Percentiles rank a stretch among this genome's conserved stretches.
These are phyloP conservation scores for Aureobasidium namibiae DNA, from an alignment of 2,329 filamentous ascomycete genomes.

Conservation along the genomic window DNA sequence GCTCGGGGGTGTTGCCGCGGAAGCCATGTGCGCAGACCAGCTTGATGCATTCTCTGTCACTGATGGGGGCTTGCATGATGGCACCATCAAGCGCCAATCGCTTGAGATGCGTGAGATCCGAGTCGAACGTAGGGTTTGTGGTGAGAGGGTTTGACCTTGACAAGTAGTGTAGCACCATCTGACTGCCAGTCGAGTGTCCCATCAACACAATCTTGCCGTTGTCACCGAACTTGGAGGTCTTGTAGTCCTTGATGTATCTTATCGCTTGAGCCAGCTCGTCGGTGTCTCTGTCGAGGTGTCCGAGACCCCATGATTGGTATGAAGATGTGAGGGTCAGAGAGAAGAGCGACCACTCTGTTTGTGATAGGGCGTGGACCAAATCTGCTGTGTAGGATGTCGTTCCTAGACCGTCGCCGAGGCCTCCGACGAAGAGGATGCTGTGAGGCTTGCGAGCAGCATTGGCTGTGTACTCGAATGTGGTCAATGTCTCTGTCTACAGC, in stretches of 20 bases:
- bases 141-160: constrained; percentile 18
- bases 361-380: constrained; percentile 18
- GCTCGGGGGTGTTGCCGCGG: constrained; percentile 15
- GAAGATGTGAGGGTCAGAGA: constrained; percentile 19
- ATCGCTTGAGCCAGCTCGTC: constrained; percentile 28
- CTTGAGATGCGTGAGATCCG: constrained; percentile 15
- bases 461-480: constrained; percentile 33
- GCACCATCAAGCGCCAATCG: constrained; percentile 19
- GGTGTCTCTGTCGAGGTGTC: constrained; percentile 30
- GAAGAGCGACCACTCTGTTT: constrained; percentile 20
- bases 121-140: constrained; percentile 15
- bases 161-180: constrained; percentile 20
- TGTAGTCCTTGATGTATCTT: constrained; percentile 26
- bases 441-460: constrained; percentile 20
- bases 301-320: constrained; percentile 30
- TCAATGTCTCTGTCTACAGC: constrained; percentile 31
- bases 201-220: constrained; percentile 18
- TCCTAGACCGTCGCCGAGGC: constrained; percentile 21
- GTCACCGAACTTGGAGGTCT: constrained; percentile 17
- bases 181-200: constrained; percentile 21
- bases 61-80: constrained; percentile 22
- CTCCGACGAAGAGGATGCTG: constrained; percentile 22
- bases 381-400: constrained; percentile 21
- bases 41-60: constrained; percentile 18
- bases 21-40: constrained; percentile 17